Percentiles rank a stretch among this genome's conserved stretches.
These are phyloP conservation scores for Globisporangium ultimum DNA, from an alignment of 352 stramenopile genomes.

Conservation along the genomic window DNA sequence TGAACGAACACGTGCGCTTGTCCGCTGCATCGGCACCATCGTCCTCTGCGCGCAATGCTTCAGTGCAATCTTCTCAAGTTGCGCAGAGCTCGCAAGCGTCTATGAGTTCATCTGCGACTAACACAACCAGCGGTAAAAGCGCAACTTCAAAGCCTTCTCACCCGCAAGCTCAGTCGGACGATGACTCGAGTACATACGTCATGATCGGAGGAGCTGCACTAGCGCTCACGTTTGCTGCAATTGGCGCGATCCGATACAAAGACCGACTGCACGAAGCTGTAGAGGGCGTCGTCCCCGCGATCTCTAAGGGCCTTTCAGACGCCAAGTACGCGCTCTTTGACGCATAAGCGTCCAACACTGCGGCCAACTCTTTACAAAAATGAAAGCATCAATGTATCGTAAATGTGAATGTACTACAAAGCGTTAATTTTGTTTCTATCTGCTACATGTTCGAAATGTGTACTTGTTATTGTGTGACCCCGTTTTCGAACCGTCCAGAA, in stretches of 20 bases:
- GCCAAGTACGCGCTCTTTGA: constrained; percentile 70
- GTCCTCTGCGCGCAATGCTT: constrained; percentile 6
- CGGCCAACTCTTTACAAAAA: background rate
- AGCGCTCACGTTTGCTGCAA: constrained; percentile 37
- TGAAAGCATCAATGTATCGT: too few relatives aligned
- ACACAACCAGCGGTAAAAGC: background rate
- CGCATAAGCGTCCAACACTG: constrained; percentile 18
- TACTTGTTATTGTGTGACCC: background rate
- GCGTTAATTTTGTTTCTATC: background rate
- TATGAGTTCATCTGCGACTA: background rate
- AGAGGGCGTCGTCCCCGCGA: constrained; percentile 33
- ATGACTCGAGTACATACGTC: constrained; percentile 31
- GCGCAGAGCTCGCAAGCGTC: background rate
- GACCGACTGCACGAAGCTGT: constrained; percentile 45
- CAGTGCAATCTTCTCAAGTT: constrained; percentile 2
- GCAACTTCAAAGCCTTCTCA: background rate
- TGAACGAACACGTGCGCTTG: constrained; percentile 11
- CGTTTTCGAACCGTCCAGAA: background rate
- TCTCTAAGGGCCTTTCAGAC: constrained; percentile 57
- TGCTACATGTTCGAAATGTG: background rate
- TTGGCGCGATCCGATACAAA: constrained; percentile 45
- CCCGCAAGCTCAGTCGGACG: constrained; percentile 10
- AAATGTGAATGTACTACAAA: background rate
- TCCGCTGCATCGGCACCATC: background rate
- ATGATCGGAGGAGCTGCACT: constrained; percentile 49